Conservation (phyloP, 805 yeast genomes). For the Candida lessepsii region DNA sequence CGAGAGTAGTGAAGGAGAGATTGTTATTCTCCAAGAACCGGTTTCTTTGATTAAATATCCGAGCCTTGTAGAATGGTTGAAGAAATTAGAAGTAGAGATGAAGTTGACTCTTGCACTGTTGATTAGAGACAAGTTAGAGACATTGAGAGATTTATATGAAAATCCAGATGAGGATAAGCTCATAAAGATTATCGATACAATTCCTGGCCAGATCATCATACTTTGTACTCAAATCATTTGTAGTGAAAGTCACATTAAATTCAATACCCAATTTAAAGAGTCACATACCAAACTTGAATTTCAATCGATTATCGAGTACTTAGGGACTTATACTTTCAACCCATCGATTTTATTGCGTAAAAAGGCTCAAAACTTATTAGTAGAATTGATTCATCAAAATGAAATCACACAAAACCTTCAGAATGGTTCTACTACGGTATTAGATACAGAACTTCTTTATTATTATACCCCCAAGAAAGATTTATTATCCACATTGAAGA, state of each 20-base stretch:
- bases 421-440: neutral
- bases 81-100: slow-evolving; percentile 53
- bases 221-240: slow-evolving; percentile 58
- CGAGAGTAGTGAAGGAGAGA: slow-evolving; percentile 66
- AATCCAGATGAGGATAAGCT: neutral
- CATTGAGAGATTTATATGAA: slow-evolving; percentile 50
- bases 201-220: slow-evolving; percentile 56
- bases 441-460: slow-evolving; percentile 13
- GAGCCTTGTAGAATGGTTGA: slow-evolving; percentile 61
- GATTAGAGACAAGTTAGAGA: slow-evolving; percentile 16
- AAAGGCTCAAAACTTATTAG: slow-evolving; percentile 58
- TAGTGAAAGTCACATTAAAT: slow-evolving; percentile 15
- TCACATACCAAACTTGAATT: neutral
- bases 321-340: neutral
- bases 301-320: neutral
- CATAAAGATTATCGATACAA: slow-evolving; percentile 8
- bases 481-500: slow-evolving; percentile 31
- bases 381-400: slow-evolving; percentile 64
- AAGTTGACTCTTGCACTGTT: slow-evolving; percentile 45
- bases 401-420: slow-evolving; percentile 25
- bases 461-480: slow-evolving; percentile 18
- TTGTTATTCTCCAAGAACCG: slow-evolving; percentile 38
- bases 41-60: slow-evolving; percentile 44
- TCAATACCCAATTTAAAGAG: neutral
- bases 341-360: slow-evolving; percentile 22